phyloP scores from a whole-genome alignment of 176 grass and related monocot species.

The Rhynchospora tenuis region DNA sequence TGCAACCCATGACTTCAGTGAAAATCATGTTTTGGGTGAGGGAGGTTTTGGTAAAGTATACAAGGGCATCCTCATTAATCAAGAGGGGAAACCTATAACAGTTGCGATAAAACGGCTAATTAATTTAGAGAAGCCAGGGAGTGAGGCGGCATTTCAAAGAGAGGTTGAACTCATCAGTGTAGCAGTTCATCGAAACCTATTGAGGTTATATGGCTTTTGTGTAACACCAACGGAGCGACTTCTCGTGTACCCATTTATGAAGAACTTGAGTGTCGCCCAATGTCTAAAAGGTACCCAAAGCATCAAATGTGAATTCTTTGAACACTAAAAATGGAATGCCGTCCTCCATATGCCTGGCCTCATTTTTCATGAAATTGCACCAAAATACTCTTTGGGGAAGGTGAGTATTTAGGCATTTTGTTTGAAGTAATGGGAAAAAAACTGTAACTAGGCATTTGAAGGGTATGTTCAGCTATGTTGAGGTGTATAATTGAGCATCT shows the following conservation, averaged over 20 bases:
- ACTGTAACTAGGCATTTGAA: background rate
- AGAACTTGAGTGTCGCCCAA: constrained; percentile 41
- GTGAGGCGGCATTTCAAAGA: constrained; percentile 21
- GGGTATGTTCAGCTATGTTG: background rate
- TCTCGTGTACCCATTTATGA: constrained; percentile 55
- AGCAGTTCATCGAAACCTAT: constrained; percentile 34
- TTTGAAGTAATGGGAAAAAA: background rate
- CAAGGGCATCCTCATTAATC: constrained; percentile 18
- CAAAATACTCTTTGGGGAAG: background rate
- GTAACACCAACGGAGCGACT: constrained; percentile 38
- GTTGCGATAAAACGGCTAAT: constrained; percentile 34
- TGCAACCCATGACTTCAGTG: constrained; percentile 29
- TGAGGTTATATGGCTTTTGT: constrained; percentile 36
- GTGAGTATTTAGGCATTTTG: background rate
- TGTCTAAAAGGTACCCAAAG: constrained; percentile 33
- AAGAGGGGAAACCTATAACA: background rate
- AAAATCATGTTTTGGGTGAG: constrained; percentile 23
- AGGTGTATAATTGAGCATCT: background rate
- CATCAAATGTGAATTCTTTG: background rate
- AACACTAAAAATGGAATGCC: background rate
- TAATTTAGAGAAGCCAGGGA: background rate
- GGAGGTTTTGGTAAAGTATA: constrained; percentile 30
- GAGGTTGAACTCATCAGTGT: constrained; percentile 41
- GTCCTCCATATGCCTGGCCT: background rate
- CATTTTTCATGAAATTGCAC: background rate